Conservation (phyloP, 2,329 filamentous ascomycete species). For the Neopestalotiopsis rosae region DNA sequence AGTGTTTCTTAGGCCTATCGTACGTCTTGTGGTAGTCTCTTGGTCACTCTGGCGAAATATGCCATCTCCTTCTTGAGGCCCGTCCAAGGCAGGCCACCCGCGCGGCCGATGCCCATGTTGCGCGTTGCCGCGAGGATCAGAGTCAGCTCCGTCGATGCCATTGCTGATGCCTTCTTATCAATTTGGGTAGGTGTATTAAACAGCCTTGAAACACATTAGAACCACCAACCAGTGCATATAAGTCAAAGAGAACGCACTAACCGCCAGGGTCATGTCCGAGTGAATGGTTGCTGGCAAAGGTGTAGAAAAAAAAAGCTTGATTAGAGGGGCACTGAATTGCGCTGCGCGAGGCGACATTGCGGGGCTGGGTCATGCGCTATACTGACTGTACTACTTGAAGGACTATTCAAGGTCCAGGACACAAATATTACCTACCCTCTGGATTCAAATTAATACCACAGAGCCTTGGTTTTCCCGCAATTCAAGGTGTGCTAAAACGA, state of each 20-base stretch:
- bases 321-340: neutral
- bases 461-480: too few relatives aligned
- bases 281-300: neutral
- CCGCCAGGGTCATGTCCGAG: neutral
- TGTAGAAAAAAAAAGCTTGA: neutral
- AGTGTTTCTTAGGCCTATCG: slow-evolving; percentile 5
- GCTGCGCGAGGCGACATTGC: neutral
- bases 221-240: neutral
- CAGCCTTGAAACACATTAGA: neutral
- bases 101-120: slow-evolving; percentile 84
- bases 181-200: neutral
- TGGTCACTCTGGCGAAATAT: slow-evolving; percentile 92
- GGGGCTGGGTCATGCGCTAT: neutral
- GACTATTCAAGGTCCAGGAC: too few relatives aligned
- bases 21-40: slow-evolving; percentile 58
- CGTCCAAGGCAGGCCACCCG: slow-evolving; percentile 85
- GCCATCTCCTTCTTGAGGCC: slow-evolving; percentile 90
- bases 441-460: too few relatives aligned
- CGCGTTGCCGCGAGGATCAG: slow-evolving; percentile 93
- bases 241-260: neutral
- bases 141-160: slow-evolving; percentile 67
- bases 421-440: too few relatives aligned
- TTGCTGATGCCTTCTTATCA: neutral
- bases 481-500: too few relatives aligned
- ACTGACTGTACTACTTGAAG: neutral